Evolutionary conservation across 306 rosid genomes (phyloP).

Genomic region (Purshia tridentata): DNA sequence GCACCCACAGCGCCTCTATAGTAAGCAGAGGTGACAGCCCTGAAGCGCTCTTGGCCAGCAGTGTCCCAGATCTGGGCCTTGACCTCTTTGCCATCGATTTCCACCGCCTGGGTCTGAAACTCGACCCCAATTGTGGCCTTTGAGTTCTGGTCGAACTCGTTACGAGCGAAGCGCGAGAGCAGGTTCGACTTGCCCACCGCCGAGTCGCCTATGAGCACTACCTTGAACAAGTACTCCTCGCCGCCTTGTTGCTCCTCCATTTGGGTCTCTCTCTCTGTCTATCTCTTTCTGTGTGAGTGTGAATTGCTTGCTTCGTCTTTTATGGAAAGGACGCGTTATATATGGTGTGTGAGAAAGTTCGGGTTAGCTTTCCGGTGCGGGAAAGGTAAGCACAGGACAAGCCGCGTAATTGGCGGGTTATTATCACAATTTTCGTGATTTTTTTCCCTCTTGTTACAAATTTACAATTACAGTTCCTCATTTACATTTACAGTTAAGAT

Average conservation of each 20-base stretch:
- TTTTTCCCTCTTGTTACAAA: neutral
- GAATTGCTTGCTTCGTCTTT: neutral
- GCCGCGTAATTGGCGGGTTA: constrained; percentile 51
- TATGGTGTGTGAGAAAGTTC: neutral
- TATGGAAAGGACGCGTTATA: neutral
- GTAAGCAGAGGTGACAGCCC: constrained; percentile 94
- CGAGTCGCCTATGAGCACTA: constrained; percentile 84
- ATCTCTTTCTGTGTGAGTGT: neutral
- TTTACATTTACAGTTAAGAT: too few relatives aligned
- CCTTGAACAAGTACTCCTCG: constrained; percentile 83
- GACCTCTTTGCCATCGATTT: constrained; percentile 75
- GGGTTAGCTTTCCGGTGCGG: constrained; percentile 18
- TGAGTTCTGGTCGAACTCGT: constrained; percentile 75
- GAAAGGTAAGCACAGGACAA: constrained; percentile 14
- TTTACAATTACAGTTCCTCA: too few relatives aligned
- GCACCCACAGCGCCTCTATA: constrained; percentile 95
- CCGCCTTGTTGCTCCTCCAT: constrained; percentile 44
- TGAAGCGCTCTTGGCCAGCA: constrained; percentile 86
- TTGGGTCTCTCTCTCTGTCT: neutral
- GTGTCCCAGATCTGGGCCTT: constrained; percentile 99
- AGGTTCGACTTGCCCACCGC: constrained; percentile 93
- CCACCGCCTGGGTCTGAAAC: constrained; percentile 78
- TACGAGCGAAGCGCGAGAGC: constrained; percentile 70
- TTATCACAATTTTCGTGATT: neutral
- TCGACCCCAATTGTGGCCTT: constrained; percentile 93